Evolutionary conservation across 2,329 filamentous ascomycete genomes (phyloP).

Genomic region (Penicillium fuscoglaucum): DNA sequence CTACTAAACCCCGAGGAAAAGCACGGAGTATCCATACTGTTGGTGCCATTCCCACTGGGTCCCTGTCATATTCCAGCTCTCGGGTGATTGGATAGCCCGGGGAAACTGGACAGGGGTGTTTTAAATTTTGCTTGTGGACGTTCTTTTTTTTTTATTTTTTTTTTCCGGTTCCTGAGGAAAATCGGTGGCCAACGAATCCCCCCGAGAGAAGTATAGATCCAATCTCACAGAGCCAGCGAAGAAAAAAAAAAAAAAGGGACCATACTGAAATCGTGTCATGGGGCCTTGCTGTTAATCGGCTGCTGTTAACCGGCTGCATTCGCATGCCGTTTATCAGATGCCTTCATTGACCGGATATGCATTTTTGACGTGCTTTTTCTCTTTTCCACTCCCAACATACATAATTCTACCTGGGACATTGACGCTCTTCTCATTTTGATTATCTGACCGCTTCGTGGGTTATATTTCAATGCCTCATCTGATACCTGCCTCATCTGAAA

Average conservation of each 20-base stretch:
- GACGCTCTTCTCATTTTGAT: background rate
- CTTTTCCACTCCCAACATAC: constrained; percentile 6
- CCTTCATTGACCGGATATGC: constrained; percentile 21
- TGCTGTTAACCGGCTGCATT: constrained; percentile 15
- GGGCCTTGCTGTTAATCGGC: constrained; percentile 5
- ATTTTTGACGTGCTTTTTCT: constrained; percentile 4
- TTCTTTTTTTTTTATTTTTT: background rate
- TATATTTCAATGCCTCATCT: constrained; percentile 6
- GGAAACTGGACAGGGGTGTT: background rate
- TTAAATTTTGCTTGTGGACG: background rate
- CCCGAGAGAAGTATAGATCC: constrained; percentile 8
- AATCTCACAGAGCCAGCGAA: background rate
- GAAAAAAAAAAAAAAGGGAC: no score
- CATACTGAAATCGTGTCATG: background rate
- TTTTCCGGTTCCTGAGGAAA: constrained; percentile 10
- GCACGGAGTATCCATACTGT: background rate
- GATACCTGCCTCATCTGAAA: background rate
- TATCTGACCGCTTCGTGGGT: background rate
- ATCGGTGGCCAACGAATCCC: background rate
- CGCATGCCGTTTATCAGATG: constrained; percentile 22
- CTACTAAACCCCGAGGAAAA: background rate
- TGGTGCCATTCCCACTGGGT: constrained; percentile 3
- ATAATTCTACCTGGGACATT: background rate
- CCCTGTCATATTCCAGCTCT: constrained; percentile 2
- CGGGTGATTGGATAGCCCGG: background rate